A percentile compares a stretch with the other conserved stretches of the same genome.
phyloP scores from a whole-genome alignment of 2,329 filamentous ascomycete species.

The Calycina herbarum region DNA sequence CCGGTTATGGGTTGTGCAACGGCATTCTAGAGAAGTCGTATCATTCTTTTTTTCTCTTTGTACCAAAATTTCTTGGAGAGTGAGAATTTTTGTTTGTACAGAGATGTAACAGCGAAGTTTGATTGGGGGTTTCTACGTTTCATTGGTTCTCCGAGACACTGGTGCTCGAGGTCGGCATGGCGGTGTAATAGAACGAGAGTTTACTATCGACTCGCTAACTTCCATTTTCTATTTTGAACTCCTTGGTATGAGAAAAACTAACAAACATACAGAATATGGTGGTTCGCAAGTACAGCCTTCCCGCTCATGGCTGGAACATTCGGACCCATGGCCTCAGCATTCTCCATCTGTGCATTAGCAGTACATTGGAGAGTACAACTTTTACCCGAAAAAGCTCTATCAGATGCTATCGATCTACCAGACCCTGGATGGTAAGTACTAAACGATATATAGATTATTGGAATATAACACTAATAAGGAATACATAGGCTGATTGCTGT shows the following conservation, averaged over 20 bases:
- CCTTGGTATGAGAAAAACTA: background rate
- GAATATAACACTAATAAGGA: background rate
- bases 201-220: background rate
- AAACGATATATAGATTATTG: conserved; percentile 5
- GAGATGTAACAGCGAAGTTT: too few species aligned
- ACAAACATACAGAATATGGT: conserved; percentile 45
- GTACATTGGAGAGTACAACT: conserved; percentile 71
- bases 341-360: conserved; percentile 84
- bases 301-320: conserved; percentile 82
- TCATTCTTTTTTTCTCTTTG: too few species aligned
- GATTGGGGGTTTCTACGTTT: too few species aligned
- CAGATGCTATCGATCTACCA: conserved; percentile 52
- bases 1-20: background rate
- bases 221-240: background rate
- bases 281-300: conserved; percentile 64
- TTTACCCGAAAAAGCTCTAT: conserved; percentile 49
- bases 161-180: background rate
- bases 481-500: conserved; percentile 62
- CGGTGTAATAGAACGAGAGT: background rate
- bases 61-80: background rate
- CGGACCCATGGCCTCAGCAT: conserved; percentile 82
- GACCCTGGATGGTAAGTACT: conserved; percentile 70
- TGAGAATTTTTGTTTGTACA: background rate
- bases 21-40: too few species aligned
- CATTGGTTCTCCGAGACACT: background rate